Base-by-base conservation (phyloP, 768 basidiomycete species). In the Leccinum broughii region DNA sequence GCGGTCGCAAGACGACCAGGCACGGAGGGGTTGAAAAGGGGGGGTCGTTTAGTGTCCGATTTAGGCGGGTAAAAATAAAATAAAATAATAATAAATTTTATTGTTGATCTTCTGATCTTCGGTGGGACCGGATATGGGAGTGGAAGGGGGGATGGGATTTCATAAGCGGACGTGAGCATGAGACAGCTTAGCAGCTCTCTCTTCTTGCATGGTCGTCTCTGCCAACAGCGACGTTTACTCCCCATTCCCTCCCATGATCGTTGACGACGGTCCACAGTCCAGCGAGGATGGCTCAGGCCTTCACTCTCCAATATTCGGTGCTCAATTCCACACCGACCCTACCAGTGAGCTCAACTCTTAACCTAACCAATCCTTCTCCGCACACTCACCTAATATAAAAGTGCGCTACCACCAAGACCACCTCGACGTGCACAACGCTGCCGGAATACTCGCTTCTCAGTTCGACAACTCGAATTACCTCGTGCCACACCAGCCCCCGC, bases 271-370 rank as follows among this genome's bases (percentile, higher is more conserved):
- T 41, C 81, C 82, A 49, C 87, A 85, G 75, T 88, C 87, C 24
- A 88, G 86, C 72, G 88, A 90, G 70, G 89, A 89, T 68, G 84
- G 86, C 69, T 90, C 89, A 55, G 88, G 86, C 61, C 75, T 90
- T 24, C 87, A 89, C 67, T 90, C 89, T 3, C 89, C 90, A 65
- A 81, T 85, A 55, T 87, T 87, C 75, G 78, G 77, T 58, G 71
- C 81, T 53, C 76, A 77, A 28, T 80, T 77, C 72, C 72, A 78
- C 63, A 72, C 76, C 62, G 80, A 82, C 80, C 81, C 77, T 68
- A 70, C 68, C 78, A 57, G 72, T 80, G 64, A 58, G 68, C 62
- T 32, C 64, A 58, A 77, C 80, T n/a, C 1, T 28, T 28, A 28
- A 30, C 73, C 76, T 82, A 85, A 77, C 77, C 77, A 77, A 67